These are phyloP conservation scores for Martensiomyces pterosporus DNA, from an alignment of 192 early-diverging fungal genomes.

Conservation along the genomic window DNA sequence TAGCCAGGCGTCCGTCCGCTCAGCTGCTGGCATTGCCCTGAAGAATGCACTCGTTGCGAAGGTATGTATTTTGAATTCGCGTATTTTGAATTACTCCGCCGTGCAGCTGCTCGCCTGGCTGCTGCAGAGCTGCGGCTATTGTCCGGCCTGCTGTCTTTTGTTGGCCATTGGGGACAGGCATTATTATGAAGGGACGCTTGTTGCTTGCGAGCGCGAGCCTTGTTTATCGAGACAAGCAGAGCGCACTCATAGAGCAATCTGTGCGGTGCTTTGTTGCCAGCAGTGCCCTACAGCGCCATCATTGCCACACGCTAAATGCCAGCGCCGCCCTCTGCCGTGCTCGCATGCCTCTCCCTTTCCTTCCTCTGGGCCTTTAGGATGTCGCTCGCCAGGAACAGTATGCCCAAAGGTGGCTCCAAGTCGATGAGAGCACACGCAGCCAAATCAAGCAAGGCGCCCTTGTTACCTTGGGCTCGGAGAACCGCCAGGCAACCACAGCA, in stretches of 20 bases:
- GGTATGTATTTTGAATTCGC: conserved; percentile 54
- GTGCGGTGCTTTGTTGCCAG: conserved; percentile 1
- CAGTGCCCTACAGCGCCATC: too few species aligned
- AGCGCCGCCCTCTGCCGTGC: background rate
- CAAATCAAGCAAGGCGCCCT: conserved; percentile 70
- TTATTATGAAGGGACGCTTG: too few species aligned
- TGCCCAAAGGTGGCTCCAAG: conserved; percentile 61
- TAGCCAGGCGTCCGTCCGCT: conserved; percentile 60
- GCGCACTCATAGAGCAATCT: too few species aligned
- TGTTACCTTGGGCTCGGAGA: conserved; percentile 36
- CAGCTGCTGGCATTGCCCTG: conserved; percentile 82
- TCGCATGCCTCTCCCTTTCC: background rate
- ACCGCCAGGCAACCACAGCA: conserved; percentile 55
- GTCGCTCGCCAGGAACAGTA: conserved; percentile 53
- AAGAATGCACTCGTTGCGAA: conserved; percentile 91
- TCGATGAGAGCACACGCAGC: conserved; percentile 52
- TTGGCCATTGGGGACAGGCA: too few species aligned
- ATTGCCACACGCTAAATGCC: background rate
- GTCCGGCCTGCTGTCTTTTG: too few species aligned
- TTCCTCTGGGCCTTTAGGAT: conserved; percentile 30
- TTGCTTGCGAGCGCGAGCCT: too few species aligned
- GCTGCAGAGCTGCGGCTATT: too few species aligned
- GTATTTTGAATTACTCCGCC: too few species aligned
- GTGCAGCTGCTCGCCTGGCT: too few species aligned
- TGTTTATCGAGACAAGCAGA: too few species aligned